Conservation (phyloP, 306 rosid genomes). For the Cicer bijugum region DNA sequence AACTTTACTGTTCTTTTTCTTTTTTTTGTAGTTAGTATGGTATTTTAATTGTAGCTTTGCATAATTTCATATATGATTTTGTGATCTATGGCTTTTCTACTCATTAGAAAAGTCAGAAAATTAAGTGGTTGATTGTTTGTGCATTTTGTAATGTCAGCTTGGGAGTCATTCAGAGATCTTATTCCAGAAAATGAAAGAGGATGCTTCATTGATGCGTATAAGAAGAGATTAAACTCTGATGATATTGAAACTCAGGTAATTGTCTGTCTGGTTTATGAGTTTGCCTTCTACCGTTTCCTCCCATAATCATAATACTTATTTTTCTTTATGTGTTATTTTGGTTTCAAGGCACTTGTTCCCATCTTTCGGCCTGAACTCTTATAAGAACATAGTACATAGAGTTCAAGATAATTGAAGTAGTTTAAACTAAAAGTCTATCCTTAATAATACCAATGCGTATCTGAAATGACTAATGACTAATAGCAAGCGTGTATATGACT, state of each 20-base stretch:
- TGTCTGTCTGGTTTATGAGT: conserved; percentile 36
- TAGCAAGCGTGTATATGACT: conserved; percentile 1
- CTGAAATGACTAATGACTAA: conserved; percentile 9
- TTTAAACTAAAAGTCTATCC: conserved; percentile 26
- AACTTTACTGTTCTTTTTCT: neutral
- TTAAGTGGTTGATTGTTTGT: conserved; percentile 42
- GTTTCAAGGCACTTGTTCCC: conserved; percentile 28
- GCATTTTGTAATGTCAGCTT: conserved; percentile 58
- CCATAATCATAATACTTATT: conserved; percentile 14
- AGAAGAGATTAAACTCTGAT: conserved; percentile 81
- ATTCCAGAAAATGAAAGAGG: conserved; percentile 85
- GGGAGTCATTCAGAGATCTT: conserved; percentile 92
- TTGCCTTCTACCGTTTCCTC: conserved; percentile 1
- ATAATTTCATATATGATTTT: conserved; percentile 39
- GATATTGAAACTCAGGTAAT: conserved; percentile 80
- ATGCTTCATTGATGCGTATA: conserved; percentile 75
- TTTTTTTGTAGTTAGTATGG: neutral
- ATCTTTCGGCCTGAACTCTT: conserved; percentile 18
- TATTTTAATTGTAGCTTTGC: conserved; percentile 17
- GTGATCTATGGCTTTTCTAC: conserved; percentile 32
- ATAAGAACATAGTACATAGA: conserved; percentile 1
- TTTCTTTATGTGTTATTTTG: conserved; percentile 16
- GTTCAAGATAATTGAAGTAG: conserved; percentile 29
- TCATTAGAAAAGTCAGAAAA: neutral
- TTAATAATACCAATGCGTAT: neutral